Evolutionary conservation across 2,329 filamentous ascomycete species (phyloP).

Genomic region (Stagonosporopsis cucurbitacearum): DNA sequence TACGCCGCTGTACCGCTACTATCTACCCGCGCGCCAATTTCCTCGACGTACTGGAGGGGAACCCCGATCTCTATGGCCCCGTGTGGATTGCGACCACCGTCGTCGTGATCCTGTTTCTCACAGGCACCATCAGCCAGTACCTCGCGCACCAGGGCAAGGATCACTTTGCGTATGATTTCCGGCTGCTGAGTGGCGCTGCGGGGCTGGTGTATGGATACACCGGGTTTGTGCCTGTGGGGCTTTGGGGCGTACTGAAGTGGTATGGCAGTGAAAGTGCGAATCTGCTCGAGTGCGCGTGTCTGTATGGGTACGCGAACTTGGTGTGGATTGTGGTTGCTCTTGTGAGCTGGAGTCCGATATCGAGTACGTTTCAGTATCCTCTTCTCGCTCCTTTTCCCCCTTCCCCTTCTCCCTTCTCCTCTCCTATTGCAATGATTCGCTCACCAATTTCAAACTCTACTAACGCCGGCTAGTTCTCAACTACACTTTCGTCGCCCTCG

Average conservation of each 20-base stretch:
- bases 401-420: neutral
- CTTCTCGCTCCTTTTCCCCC: neutral
- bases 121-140: constrained; percentile 94
- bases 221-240: constrained; percentile 74
- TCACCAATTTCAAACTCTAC: neutral
- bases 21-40: constrained; percentile 93
- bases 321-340: constrained; percentile 96
- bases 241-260: constrained; percentile 91
- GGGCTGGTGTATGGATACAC: constrained; percentile 97
- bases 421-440: too few relatives aligned
- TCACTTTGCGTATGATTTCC: constrained; percentile 91
- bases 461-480: constrained; percentile 68
- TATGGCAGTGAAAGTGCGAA: constrained; percentile 94
- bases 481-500: constrained; percentile 86
- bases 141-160: constrained; percentile 70
- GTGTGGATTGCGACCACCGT: constrained; percentile 99
- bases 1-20: constrained; percentile 86
- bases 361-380: constrained; percentile 53
- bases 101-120: constrained; percentile 91
- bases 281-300: constrained; percentile 89
- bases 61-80: constrained; percentile 94
- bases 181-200: constrained; percentile 84
- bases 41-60: constrained; percentile 94
- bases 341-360: constrained; percentile 86
- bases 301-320: constrained; percentile 96